phyloP scores from a whole-genome alignment of 192 early-diverging fungal genomes.

The Linderina pennispora region DNA sequence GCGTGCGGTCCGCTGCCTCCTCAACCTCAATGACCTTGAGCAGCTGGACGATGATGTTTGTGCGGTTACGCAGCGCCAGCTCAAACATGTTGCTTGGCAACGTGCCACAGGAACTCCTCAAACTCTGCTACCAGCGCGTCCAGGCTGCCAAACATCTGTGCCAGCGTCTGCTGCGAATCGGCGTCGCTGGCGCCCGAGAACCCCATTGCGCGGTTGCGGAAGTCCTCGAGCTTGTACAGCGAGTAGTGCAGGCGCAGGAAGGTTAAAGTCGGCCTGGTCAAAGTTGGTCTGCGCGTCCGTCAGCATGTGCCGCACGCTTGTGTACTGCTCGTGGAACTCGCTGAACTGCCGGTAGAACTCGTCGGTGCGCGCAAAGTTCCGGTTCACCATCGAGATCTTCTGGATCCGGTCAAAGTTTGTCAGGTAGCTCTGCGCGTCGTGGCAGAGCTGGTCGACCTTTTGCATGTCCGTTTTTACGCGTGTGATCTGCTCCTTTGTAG shows the following conservation, averaged over 20 bases:
- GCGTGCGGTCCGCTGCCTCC: conserved; percentile 69
- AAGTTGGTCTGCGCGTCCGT: conserved; percentile 52
- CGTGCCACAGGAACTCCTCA: conserved; percentile 78
- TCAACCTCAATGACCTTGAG: conserved; percentile 95
- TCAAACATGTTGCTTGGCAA: conserved; percentile 76
- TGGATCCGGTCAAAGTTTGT: conserved; percentile 86
- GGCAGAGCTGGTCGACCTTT: conserved; percentile 80
- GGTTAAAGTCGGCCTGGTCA: conserved; percentile 50
- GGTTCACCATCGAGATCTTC: conserved; percentile 88
- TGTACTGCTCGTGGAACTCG: conserved; percentile 76
- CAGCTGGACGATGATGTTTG: conserved; percentile 74
- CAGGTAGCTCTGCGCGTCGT: conserved; percentile 79
- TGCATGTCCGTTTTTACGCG: conserved; percentile 69
- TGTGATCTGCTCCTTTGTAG: conserved; percentile 58
- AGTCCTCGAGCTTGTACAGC: conserved; percentile 80
- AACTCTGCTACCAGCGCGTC: conserved; percentile 80
- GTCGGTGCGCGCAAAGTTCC: conserved; percentile 90
- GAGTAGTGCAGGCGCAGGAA: conserved; percentile 87
- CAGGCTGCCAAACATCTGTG: conserved; percentile 79
- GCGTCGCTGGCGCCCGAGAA: conserved; percentile 60
- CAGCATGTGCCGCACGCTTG: conserved; percentile 63
- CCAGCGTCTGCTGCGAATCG: conserved; percentile 80
- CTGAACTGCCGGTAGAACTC: conserved; percentile 82
- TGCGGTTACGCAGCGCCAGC: conserved; percentile 63
- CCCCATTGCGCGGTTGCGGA: conserved; percentile 78